Evolutionary conservation across 495 filamentous ascomycete genomes (phyloP), one percentile per base, ranked within the genome.

Genomic region (Podospora tetraspora): DNA sequence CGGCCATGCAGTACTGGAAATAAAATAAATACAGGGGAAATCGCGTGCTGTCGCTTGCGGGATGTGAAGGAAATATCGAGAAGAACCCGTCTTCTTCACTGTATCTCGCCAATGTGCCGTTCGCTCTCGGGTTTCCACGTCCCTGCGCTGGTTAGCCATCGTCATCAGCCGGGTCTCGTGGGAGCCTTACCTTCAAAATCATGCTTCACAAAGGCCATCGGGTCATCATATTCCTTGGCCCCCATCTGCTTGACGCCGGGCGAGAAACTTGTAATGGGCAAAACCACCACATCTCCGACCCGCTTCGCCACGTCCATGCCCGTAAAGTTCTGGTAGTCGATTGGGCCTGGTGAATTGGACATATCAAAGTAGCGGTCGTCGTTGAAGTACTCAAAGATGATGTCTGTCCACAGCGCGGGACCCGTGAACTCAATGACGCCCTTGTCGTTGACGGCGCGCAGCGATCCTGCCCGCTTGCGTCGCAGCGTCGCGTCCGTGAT

Each of bases 131-230:
- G 90, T 76, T 93, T 93, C 91, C 91, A 93, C 29, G 90, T 90
- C 16, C 91, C 91, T 93, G 74, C 62, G 9, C 9, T 25, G 43
- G 9, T 52, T 52, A 52, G 43, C 34, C 12, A 66, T 6, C 34
- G 56, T 59, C 65, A 64, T 64, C 23, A 56, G 43, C n/a, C 12
- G 29, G 27, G 10, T 24, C 27, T 12, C 21, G 3, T 2, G n/a
- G 8, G 16, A 34, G 27, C 52, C 43, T 19, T 77, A 97, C 95
- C 95, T 84, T 94, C 93, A 80, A 99, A 99, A 59, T 93, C 88
- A 78, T 99, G 95, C 80, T 96, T 92, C 66, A 99, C 95, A 83
- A 97, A 98, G 4, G 95, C 95, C 92, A 98, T 95, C 7, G 94
- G 93, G 74, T 98, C 89, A 73, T 97, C 94, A 13, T 88, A 84